Conservation (phyloP, 257 asterid species). For the Osmanthus fragrans region DNA sequence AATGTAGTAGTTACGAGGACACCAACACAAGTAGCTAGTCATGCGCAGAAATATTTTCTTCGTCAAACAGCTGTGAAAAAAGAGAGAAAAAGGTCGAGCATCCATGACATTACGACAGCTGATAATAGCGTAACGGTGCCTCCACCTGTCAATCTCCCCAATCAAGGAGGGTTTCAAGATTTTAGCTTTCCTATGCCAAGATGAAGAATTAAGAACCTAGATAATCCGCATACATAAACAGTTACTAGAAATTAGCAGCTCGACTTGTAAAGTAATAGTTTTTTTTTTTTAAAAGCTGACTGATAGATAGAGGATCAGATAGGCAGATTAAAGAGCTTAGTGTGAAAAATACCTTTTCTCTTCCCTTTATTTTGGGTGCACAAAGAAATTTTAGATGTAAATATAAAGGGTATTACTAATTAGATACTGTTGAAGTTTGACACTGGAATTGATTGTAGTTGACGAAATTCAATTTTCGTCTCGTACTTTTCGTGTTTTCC, state of each 20-base stretch:
- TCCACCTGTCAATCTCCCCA: slow-evolving; percentile 50
- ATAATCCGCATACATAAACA: slow-evolving; percentile 24
- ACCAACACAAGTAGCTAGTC: slow-evolving; percentile 94
- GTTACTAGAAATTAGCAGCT: slow-evolving; percentile 25
- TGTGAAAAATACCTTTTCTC: neutral
- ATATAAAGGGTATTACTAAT: slow-evolving; percentile 15
- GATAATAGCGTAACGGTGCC: slow-evolving; percentile 49
- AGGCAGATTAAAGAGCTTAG: slow-evolving; percentile 22
- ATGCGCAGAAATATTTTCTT: slow-evolving; percentile 84
- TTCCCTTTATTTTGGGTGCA: neutral
- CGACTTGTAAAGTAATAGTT: slow-evolving; percentile 37
- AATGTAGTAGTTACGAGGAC: slow-evolving; percentile 86
- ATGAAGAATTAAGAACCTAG: slow-evolving; percentile 30
- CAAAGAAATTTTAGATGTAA: slow-evolving; percentile 26
- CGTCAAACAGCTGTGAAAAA: slow-evolving; percentile 74
- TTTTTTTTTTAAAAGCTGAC: slow-evolving; percentile 24
- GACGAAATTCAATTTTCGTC: neutral
- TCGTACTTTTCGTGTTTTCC: neutral
- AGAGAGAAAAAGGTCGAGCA: slow-evolving; percentile 84
- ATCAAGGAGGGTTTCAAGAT: slow-evolving; percentile 45
- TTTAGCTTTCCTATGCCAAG: slow-evolving; percentile 40
- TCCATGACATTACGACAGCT: slow-evolving; percentile 80
- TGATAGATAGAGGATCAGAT: slow-evolving; percentile 18
- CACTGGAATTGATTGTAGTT: neutral
- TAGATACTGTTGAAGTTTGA: slow-evolving; percentile 20